Evolutionary conservation across 352 stramenopile genomes (phyloP), one percentile per base, ranked within the genome.

Genomic region (Globisporangium solare): DNA sequence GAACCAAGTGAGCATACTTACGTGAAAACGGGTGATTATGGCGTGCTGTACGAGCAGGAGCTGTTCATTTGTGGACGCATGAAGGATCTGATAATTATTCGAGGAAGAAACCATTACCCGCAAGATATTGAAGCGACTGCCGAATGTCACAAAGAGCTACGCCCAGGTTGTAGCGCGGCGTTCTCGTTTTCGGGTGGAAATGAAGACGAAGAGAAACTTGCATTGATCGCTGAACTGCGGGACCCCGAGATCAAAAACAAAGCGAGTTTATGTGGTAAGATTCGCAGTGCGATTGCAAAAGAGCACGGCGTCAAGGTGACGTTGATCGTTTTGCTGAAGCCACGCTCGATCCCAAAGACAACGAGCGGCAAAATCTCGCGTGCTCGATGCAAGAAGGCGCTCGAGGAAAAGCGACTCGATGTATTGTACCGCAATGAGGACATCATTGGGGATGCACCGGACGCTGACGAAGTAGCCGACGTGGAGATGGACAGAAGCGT

Each of bases 51-150:
- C 66, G 74, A 97, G 17, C 68, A 89, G 18, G 94, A 99, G 63
- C 67, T 97, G 15, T 99, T 99, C 76, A 97, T 99, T 50, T 99
- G 96, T 73, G 97, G 98, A 7, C 84, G 98, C 41, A 86, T 98
- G 49, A 99, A 99, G 74, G 98, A 99, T 68, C 70, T 99, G 20
- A 96, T 99, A 54, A 99, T 99, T 71, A 90, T 99, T 47, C 85
- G 94, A n/a, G 98, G 98, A 8, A 77, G 95, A 2, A 99, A 99
- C 73, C 95, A 99, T 68, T 99, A 99, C 67, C 98, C 98, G 7
- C 96, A 99, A 71, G 98, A 99, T 67, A 83, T 99, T 20, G 97
- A 99, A 64, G 76, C 84, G 11, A 97, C 89, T 10, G 94, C 91
- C 1, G 95, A 98, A 73, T 66, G 54, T 11, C 71, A 86, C 41